A percentile compares a stretch with the other conserved stretches of the same genome.
Evolutionary conservation across 371 early-diverging fungal species (phyloP).

Genomic region (Globomyces sp.): DNA sequence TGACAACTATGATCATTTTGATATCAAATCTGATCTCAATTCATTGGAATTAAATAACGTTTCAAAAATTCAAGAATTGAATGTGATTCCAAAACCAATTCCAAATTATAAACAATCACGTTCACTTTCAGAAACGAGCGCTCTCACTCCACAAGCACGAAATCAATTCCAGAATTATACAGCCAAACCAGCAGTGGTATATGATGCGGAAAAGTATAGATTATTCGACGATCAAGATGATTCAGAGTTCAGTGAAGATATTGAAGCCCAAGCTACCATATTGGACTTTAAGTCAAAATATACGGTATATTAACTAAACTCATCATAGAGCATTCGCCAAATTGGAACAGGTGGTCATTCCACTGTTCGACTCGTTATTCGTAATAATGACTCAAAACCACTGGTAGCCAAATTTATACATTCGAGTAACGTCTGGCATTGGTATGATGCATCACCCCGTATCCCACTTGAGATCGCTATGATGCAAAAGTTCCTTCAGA

Average conservation of each 20-base stretch:
- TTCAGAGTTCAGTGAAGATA: not conserved
- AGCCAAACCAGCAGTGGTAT: not conserved
- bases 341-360: slow-evolving; percentile 52
- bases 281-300: not conserved
- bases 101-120: too few relatives aligned
- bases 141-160: too few relatives aligned
- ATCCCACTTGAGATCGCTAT: slow-evolving; percentile 44
- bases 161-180: too few relatives aligned
- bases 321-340: slow-evolving; percentile 30
- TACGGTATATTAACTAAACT: not conserved
- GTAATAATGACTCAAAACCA: slow-evolving; percentile 18
- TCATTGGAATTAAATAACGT: too few relatives aligned
- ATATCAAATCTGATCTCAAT: not conserved
- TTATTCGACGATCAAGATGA: slow-evolving; percentile 13
- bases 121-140: too few relatives aligned
- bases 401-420: slow-evolving; percentile 47
- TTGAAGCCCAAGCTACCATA: not conserved
- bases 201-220: not conserved
- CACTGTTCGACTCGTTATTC: slow-evolving; percentile 40
- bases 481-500: slow-evolving; percentile 26
- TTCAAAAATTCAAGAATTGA: too few relatives aligned
- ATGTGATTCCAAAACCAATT: too few relatives aligned
- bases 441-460: slow-evolving; percentile 28
- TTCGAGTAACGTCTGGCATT: slow-evolving; percentile 46
- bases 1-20: not conserved